phyloP scores from a whole-genome alignment of 208 protist genomes.

The Acanthamoeba triangularis region DNA sequence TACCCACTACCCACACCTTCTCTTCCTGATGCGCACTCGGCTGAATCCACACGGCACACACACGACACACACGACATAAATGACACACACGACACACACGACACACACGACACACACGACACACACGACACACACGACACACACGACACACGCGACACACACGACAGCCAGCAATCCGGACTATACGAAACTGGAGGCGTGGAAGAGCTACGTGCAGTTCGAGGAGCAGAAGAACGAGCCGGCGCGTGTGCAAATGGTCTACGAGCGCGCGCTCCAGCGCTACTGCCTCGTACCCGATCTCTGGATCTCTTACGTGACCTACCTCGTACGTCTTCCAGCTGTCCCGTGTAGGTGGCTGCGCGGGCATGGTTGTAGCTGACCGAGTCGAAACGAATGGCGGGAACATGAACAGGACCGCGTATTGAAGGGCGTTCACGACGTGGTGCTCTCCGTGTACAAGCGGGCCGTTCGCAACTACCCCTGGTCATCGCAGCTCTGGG shows the following conservation, averaged over 20 bases:
- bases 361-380: background rate
- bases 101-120: background rate
- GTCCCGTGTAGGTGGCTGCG: background rate
- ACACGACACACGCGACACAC: background rate
- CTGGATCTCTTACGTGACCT: conserved; percentile 46
- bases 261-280: conserved; percentile 38
- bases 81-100: background rate
- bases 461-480: conserved; percentile 62
- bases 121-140: background rate
- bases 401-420: background rate
- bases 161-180: conserved; percentile 25
- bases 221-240: conserved; percentile 61
- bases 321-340: background rate
- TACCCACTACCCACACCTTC: background rate
- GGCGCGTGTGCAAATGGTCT: conserved; percentile 49
- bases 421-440: conserved; percentile 44
- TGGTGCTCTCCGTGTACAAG: conserved; percentile 41
- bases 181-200: conserved; percentile 61
- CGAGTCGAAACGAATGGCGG: background rate
- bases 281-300: conserved; percentile 54
- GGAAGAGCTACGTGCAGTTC: conserved; percentile 37
- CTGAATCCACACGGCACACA: background rate
- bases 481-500: conserved; percentile 33
- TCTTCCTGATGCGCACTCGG: background rate
- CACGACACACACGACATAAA: background rate